Evolutionary conservation across 2,329 filamentous ascomycete genomes (phyloP).

Genomic region (Trichoderma atroviride): DNA sequence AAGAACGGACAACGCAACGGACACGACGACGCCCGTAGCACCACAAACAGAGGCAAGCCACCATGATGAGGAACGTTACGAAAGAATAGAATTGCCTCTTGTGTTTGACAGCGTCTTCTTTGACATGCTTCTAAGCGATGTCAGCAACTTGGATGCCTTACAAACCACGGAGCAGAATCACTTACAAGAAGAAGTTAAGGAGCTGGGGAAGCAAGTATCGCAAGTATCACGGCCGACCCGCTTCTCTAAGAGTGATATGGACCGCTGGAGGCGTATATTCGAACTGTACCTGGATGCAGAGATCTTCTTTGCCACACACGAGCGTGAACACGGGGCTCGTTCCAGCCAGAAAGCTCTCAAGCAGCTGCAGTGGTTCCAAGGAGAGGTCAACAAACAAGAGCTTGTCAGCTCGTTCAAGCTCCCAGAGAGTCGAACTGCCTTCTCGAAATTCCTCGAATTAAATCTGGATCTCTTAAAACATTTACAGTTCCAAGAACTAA

Average conservation of each 20-base stretch:
- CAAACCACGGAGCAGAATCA: constrained; percentile 66
- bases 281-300: constrained; percentile 78
- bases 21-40: not conserved
- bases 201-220: constrained; percentile 66
- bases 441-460: constrained; percentile 69
- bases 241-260: constrained; percentile 67
- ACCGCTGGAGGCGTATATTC: constrained; percentile 79
- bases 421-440: constrained; percentile 63
- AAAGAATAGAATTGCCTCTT: constrained; percentile 70
- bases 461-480: constrained; percentile 78
- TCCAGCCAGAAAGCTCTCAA: constrained; percentile 66
- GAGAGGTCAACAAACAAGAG: constrained; percentile 63
- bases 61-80: constrained; percentile 28
- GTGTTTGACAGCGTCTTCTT: constrained; percentile 82
- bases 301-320: constrained; percentile 79
- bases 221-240: constrained; percentile 65
- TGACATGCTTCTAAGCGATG: constrained; percentile 70
- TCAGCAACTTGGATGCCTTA: constrained; percentile 68
- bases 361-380: constrained; percentile 72
- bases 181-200: constrained; percentile 64
- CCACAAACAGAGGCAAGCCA: not conserved
- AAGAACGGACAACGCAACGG: not conserved
- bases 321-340: constrained; percentile 69
- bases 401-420: constrained; percentile 67
- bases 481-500: constrained; percentile 83